Percentiles rank a stretch among this genome's conserved stretches.
Conservation (phyloP, 208 protist genomes). For the Leishmania braziliensis region DNA sequence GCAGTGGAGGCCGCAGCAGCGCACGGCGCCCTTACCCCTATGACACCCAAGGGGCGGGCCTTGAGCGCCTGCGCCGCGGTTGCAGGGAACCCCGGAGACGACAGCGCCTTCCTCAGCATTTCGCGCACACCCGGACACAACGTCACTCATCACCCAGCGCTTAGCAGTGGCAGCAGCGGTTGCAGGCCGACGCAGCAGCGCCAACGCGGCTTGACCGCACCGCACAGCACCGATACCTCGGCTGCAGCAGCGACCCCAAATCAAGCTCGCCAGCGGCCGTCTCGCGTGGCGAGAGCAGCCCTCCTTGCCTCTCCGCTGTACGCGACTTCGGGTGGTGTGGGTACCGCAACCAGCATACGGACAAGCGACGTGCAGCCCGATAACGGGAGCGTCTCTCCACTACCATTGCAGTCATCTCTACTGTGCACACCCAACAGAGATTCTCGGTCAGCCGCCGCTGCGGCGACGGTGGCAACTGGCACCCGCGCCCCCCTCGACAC, state of each 20-base stretch:
- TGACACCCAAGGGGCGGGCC: background rate
- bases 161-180: background rate
- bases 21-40: background rate
- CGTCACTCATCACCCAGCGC: background rate
- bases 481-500: conserved; percentile 16
- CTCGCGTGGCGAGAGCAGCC: conserved; percentile 3
- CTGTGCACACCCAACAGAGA: conserved; percentile 29
- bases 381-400: background rate
- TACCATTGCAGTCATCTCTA: conserved; percentile 12
- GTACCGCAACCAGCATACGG: background rate
- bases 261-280: conserved; percentile 1
- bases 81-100: background rate
- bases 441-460: conserved; percentile 12
- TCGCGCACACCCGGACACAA: conserved; percentile 25
- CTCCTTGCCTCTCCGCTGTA: conserved; percentile 9
- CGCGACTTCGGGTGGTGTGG: background rate
- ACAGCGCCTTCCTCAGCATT: conserved; percentile 7
- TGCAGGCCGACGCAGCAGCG: conserved; percentile 16
- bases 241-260: background rate
- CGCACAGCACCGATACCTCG: background rate
- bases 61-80: background rate
- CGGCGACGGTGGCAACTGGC: conserved; percentile 13
- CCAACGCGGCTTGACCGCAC: background rate
- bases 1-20: background rate
- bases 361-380: background rate